Conservation (phyloP, 1,139 yeast species). For the Pichia sp. region DNA sequence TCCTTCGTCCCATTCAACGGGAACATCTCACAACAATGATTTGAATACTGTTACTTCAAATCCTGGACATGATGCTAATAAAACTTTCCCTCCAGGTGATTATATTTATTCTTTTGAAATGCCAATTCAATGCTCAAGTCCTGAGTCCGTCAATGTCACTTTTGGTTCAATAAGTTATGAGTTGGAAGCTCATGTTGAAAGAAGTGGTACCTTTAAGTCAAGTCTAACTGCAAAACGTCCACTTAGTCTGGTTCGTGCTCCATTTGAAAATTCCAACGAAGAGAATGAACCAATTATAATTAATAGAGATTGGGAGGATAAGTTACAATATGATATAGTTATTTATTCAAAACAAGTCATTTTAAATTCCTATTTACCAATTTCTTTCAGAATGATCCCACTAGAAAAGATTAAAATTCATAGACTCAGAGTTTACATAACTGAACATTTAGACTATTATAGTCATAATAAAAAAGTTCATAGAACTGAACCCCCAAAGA, state of each 20-base stretch:
- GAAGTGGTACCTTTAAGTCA: conserved; percentile 81
- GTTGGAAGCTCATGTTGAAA: conserved; percentile 61
- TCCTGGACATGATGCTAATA: conserved; percentile 28
- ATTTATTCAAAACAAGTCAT: conserved; percentile 85
- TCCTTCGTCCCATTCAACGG: conserved; percentile 11
- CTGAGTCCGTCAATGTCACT: conserved; percentile 72
- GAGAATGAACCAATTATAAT: conserved; percentile 92
- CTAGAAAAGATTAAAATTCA: conserved; percentile 83
- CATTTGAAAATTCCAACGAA: conserved; percentile 72
- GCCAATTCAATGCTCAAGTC: conserved; percentile 72
- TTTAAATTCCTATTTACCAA: conserved; percentile 74
- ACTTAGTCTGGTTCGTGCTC: conserved; percentile 64
- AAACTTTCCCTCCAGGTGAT: conserved; percentile 68
- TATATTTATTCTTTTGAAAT: conserved; percentile 89
- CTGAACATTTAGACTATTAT: conserved; percentile 86
- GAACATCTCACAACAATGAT: background rate
- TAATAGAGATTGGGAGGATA: conserved; percentile 89
- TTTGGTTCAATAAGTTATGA: conserved; percentile 73
- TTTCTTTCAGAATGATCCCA: conserved; percentile 79
- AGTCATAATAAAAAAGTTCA: conserved; percentile 84
- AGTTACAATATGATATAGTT: conserved; percentile 79
- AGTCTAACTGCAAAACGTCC: conserved; percentile 61
- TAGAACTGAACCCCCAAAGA: conserved; percentile 82
- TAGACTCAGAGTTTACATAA: conserved; percentile 73
- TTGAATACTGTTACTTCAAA: conserved; percentile 12